Evolutionary conservation across 495 filamentous ascomycete genomes (phyloP), one percentile per base, ranked within the genome.

Genomic region (Penicillium antarcticum): DNA sequence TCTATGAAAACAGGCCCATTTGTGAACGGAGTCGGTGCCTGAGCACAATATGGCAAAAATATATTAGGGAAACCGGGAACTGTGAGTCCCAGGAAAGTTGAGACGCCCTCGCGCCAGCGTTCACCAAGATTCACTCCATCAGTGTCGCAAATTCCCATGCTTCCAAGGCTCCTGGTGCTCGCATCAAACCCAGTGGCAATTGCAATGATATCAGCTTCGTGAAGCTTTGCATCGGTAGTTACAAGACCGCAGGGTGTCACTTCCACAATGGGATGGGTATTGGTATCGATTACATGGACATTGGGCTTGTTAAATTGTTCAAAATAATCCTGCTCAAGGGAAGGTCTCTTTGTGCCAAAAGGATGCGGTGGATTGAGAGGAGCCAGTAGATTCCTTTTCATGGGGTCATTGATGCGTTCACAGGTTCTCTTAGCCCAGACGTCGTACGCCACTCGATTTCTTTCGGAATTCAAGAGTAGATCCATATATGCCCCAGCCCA

Each of bases 371-470:
- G 69, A 38, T 80, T 60, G 11, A 69, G 37, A 0, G 82, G 82
- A 0, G 79, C 80, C n/a, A 87, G 65, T 10, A 82, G 45, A 17
- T 83, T 78, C n/a, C 69, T 56, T 21, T 70, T 70, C 11, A 45
- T 50, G 0, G 79, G 71, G 51, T 84, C 79, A 1, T 66, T 47
- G 42, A 87, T 74, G 4, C 81, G 68, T 1, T 66, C 58, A 0
- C 79, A 73, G 1, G 66, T 65, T 58, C 81, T 80, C 48, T 75
- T 70, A 19, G 63, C 63, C 82, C 81, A 86, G 66, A 84, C 85
- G 26, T 77, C 63, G 55, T 80, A 81, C 59, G 77, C 35, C 63
- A 71, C 45, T 66, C 60, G 55, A 54, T 82, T 84, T 11, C 79
- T 78, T 21, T 73, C 59, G 19, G 60, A 42, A 42, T 78, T 66